Conservation (phyloP, 192 early-diverging fungal species). For the Piromyces finnis region DNA sequence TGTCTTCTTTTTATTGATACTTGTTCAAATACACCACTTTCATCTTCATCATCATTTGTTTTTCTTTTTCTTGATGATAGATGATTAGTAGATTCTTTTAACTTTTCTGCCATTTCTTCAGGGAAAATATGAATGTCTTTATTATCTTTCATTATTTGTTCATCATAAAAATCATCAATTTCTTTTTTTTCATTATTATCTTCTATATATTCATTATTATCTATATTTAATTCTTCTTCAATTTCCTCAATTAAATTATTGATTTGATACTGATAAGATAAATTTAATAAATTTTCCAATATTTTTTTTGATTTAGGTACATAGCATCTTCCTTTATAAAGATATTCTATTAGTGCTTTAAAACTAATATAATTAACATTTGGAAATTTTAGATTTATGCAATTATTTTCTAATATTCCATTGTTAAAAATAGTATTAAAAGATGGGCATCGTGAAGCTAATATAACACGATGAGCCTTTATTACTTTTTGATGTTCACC, state of each 20-base stretch:
- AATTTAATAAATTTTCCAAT: neutral
- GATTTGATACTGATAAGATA: neutral
- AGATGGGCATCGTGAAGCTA: neutral
- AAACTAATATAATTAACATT: neutral
- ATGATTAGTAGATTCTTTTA: neutral
- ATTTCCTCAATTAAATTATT: neutral
- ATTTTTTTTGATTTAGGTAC: neutral
- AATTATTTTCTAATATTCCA: neutral
- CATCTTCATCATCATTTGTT: neutral
- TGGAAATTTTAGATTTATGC: neutral
- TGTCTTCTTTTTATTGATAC: neutral
- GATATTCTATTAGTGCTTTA: neutral
- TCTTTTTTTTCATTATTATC: neutral
- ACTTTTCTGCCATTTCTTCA: neutral
- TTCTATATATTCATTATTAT: neutral
- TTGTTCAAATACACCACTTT: too few relatives aligned
- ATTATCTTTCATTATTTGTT: neutral
- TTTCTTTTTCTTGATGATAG: neutral
- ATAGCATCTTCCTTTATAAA: neutral
- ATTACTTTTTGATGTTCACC: neutral
- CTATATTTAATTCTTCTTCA: neutral
- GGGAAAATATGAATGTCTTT: neutral
- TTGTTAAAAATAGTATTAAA: neutral
- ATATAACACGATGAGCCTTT: neutral
- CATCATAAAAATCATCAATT: neutral